phyloP scores from a whole-genome alignment of 768 basidiomycete genomes.

The Cystofilobasidium ferigula region DNA sequence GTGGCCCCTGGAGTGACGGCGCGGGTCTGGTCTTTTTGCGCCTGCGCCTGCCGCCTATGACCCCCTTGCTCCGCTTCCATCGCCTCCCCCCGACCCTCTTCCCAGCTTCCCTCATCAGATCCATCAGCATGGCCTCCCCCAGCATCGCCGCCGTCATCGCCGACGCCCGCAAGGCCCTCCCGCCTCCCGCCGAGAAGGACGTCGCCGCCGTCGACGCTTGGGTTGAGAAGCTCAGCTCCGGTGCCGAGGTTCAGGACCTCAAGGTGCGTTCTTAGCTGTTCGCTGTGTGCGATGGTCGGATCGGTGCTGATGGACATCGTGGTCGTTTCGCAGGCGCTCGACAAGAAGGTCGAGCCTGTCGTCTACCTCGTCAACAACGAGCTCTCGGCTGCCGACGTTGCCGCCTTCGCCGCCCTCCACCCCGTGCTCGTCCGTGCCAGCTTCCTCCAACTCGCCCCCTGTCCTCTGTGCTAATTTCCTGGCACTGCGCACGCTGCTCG shows the following conservation, averaged over 20 bases:
- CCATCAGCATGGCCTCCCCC: background rate
- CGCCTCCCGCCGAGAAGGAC: conserved; percentile 9
- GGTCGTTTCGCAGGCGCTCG: conserved; percentile 1
- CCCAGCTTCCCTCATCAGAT: background rate
- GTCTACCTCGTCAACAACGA: conserved; percentile 68
- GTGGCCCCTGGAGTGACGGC: too few species aligned
- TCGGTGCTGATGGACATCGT: background rate
- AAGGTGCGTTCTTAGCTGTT: background rate
- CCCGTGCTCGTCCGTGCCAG: conserved; percentile 56
- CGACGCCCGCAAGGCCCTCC: background rate
- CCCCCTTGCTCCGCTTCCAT: background rate
- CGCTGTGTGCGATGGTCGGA: background rate
- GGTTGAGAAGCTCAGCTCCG: background rate
- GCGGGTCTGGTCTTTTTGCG: too few species aligned
- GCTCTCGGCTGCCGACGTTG: conserved; percentile 79
- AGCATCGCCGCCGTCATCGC: conserved; percentile 9
- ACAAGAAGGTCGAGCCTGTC: conserved; percentile 18
- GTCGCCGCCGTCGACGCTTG: conserved; percentile 4
- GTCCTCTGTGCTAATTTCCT: too few species aligned
- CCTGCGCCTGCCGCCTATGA: too few species aligned
- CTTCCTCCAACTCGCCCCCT: background rate
- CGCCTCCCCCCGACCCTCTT: background rate
- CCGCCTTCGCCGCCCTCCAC: conserved; percentile 79
- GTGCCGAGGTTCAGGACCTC: conserved; percentile 3
- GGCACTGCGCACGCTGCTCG: background rate